Base-by-base conservation (phyloP, 345 rosid species). In the Noccaea bulbosa region DNA sequence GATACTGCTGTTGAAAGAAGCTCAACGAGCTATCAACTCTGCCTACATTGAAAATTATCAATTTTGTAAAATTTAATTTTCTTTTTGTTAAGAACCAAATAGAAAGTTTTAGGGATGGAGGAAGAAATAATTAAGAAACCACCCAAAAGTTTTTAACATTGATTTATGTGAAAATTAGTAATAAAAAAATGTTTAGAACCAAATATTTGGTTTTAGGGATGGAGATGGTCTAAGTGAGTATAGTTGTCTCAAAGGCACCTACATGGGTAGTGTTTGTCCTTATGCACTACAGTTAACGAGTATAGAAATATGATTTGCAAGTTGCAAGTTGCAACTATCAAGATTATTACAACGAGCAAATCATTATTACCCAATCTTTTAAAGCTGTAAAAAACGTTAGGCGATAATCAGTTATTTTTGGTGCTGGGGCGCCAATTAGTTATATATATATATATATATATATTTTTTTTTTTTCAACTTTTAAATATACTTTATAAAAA, bases 221-320 rank as follows among this genome's bases (percentile, higher is more conserved):
- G n/a, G n/a, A n/a, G n/a, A n/a, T n/a, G n/a, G n/a, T n/a, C 22
- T 44, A 22, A 39, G 47, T 33, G 69, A 63, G 63, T 45, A 17
- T 50, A 22, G 59, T 60, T 60, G 15, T 63, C 22, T 52, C 9
- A 33, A 62, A 20, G 22, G 17, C 75, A 71, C 22, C 22, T 20
- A 20, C 76, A 54, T 72, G 63, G 64, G 30, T 45, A 14, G 38
- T 72, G 30, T 72, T 53, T 72, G 76, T 54, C 56, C 6, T 47
- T 52, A 43, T 62, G 69, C 56, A 43, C 11, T 43, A 11, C 47
- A 46, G 4, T 5, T 33, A 61, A 17, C 12, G 53, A 61, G 15
- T 57, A 20, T 20, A 48, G 6, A 61, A 2, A 14, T 14, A 24
- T 32, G 39, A 61, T 43, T 12, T 43, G 12, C 7, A 61, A n/a